A percentile compares a stretch with the other conserved stretches of the same genome.
Evolutionary conservation across 75 land plant genomes (phyloP).

Genomic region (Pinus tabuliformis): DNA sequence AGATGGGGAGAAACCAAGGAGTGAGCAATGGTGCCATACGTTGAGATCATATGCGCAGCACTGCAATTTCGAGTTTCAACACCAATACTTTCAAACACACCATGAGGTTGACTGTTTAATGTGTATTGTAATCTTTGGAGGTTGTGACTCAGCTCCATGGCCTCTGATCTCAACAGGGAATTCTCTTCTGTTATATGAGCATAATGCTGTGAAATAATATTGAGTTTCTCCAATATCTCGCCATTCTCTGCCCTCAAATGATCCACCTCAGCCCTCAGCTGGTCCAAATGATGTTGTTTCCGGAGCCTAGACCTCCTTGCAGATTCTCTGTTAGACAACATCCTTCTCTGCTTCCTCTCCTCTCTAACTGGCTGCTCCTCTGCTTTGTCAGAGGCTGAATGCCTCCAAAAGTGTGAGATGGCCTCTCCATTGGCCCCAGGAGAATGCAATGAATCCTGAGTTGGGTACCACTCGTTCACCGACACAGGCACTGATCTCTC

Average conservation of each 20-base stretch:
- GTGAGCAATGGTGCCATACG: not conserved
- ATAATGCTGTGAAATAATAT: constrained; percentile 40
- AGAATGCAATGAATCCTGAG: constrained; percentile 5
- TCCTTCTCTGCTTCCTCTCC: constrained; percentile 56
- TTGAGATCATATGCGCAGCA: not conserved
- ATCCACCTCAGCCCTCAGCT: constrained; percentile 55
- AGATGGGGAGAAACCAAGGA: not conserved
- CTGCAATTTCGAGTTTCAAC: constrained; percentile 3
- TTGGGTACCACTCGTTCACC: not conserved
- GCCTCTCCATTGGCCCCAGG: not conserved
- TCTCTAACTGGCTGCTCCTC: constrained; percentile 47
- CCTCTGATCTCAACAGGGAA: constrained; percentile 35
- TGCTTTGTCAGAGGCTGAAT: constrained; percentile 20
- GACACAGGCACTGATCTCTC: not conserved
- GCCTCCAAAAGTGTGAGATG: not conserved
- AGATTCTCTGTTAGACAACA: constrained; percentile 75
- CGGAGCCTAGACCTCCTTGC: constrained; percentile 68
- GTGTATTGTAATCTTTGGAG: constrained; percentile 20
- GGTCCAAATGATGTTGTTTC: constrained; percentile 71
- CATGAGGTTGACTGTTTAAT: not conserved
- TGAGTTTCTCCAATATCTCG: constrained; percentile 40
- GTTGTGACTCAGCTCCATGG: constrained; percentile 43
- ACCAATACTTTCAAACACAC: not conserved
- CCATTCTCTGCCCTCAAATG: constrained; percentile 51
- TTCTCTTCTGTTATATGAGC: constrained; percentile 47